A percentile compares a stretch with the other conserved stretches of the same genome.
Conservation (phyloP, 176 grass and related monocot species). For the Olyra latifolia region DNA sequence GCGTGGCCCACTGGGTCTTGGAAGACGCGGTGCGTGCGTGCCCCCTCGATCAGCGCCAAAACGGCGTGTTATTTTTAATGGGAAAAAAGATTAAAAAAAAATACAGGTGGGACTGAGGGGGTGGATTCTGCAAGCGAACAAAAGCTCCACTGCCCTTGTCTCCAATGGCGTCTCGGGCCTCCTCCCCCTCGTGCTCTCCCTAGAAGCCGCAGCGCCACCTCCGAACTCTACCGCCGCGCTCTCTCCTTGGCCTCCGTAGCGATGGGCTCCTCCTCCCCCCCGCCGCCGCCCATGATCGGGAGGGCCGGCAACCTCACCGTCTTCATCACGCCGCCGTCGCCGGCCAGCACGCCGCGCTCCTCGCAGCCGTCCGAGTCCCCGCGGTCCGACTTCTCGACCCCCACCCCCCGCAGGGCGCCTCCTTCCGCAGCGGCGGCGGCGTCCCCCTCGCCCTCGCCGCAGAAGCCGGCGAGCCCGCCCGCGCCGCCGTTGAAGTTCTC, state of each 20-base stretch:
- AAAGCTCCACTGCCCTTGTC: conserved; percentile 38
- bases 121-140: conserved; percentile 19
- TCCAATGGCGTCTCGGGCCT: conserved; percentile 43
- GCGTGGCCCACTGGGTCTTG: not conserved
- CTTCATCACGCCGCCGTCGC: conserved; percentile 82
- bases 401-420: conserved; percentile 20
- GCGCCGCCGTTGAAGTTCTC: conserved; percentile 32
- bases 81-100: conserved; percentile 9
- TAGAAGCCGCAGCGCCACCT: not conserved
- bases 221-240: not conserved
- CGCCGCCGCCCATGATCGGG: conserved; percentile 72
- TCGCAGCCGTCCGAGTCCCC: conserved; percentile 29
- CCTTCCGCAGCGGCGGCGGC: not conserved
- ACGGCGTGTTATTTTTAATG: not conserved
- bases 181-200: conserved; percentile 4
- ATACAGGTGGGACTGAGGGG: not conserved
- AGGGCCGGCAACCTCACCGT: conserved; percentile 84
- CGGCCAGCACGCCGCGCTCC: conserved; percentile 41
- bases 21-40: not conserved
- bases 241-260: not conserved
- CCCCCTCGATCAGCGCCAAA: not conserved
- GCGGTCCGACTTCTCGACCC: conserved; percentile 25
- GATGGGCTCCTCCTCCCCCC: conserved; percentile 41
- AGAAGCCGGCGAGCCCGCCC: conserved; percentile 21
- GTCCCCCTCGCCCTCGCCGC: conserved; percentile 2